These are phyloP conservation scores for Sclerotinia borealis DNA, from an alignment of 2,329 filamentous ascomycete species.

Conservation along the genomic window DNA sequence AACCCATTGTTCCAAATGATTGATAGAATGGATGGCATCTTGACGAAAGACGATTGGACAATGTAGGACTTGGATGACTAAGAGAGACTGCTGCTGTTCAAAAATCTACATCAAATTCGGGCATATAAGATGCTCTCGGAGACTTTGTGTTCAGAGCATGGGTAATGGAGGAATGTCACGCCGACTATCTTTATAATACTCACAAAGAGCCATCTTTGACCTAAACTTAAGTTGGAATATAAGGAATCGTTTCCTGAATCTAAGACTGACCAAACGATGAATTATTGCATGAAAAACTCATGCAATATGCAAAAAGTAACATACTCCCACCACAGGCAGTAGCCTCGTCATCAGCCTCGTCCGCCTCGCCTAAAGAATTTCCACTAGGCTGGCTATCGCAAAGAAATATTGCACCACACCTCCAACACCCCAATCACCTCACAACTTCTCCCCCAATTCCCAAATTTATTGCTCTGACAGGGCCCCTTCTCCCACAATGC, in stretches of 20 bases:
- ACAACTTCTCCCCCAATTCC: not conserved
- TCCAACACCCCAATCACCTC: not conserved
- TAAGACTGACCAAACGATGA: not conserved
- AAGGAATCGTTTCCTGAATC: too few species aligned
- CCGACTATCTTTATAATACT: conserved; percentile 9
- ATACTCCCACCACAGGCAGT: too few species aligned
- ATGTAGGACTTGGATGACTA: not conserved
- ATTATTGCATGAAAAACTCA: not conserved
- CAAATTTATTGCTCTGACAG: not conserved
- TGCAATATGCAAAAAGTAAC: not conserved
- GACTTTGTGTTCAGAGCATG: conserved; percentile 10
- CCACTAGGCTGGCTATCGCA: not conserved
- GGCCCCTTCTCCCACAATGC: conserved; percentile 38
- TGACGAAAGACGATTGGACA: not conserved
- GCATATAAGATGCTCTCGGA: conserved; percentile 4
- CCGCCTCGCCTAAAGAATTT: conserved; percentile 16
- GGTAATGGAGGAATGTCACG: conserved; percentile 6
- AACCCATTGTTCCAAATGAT: conserved; percentile 26
- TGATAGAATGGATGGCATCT: not conserved
- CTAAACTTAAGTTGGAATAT: not conserved
- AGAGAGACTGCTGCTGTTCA: not conserved
- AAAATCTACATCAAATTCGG: not conserved
- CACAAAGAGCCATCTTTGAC: not conserved
- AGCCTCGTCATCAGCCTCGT: not conserved
- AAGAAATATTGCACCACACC: conserved; percentile 7